Evolutionary conservation across 371 early-diverging fungal species (phyloP), one percentile per base, ranked within the genome.

Genomic region (Apophysomyces sp.): DNA sequence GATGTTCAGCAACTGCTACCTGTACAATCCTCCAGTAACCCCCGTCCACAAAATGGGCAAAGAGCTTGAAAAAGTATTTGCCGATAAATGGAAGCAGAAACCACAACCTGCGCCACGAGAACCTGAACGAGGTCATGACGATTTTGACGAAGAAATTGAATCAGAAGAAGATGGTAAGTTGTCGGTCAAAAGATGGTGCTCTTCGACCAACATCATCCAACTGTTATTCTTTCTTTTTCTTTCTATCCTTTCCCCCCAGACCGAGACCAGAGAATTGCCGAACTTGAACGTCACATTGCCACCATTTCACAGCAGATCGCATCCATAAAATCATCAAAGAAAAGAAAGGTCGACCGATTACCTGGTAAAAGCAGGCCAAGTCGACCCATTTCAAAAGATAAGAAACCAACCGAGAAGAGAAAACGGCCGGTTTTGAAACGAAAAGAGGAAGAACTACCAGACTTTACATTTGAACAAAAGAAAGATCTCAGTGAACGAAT

Each of bases 1-100:
- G 7, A 92, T 97, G 81, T 85, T 98, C 67, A 77, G 81, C 40
- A 99, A 99, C 76, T 98, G 99, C 76, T 93, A 89, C 62, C 77
- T 76, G 0, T 99, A 95, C 78, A 99, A 99, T 65, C 90, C 91
- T 8, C 83, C 88, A 7, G 91, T 86, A 3, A 83, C 92, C 24
- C 94, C 94, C 2, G 94, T 99, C 0, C 90, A 96, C 72, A 73
- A 85, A 24, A 89, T 91, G 77, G 96, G 93, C 0, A 75, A 81
- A 39, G 74, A 83, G 27, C 69, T 96, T 54, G 94, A 97, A 71
- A 77, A 76, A n/a, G 77, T 90, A 7, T 97, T 97, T 74, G 88
- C 95, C 36, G 70, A 77, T 11, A 94, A 93, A 62, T 96, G 94
- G 96, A 69, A 75, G 12, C 85, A 86, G 36, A 78, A 74, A 60